Evolutionary conservation across 2,329 filamentous ascomycete species (phyloP), one percentile per base, ranked within the genome.

Genomic region (Pochonia chlamydosporia): DNA sequence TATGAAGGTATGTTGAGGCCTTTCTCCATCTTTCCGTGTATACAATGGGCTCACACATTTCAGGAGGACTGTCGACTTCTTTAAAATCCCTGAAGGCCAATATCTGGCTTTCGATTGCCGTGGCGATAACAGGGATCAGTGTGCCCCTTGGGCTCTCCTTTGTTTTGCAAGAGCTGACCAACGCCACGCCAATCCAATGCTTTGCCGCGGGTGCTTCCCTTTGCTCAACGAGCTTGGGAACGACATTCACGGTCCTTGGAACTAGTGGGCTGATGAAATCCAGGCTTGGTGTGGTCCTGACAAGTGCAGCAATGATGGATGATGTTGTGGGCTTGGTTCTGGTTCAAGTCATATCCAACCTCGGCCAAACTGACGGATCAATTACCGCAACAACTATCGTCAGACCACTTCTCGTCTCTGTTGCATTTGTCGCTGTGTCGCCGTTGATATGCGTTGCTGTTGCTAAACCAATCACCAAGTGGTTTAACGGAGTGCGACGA

Each of bases 251-350:
- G 3, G 67, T 78, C 4, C 63, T 77, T 0, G 59, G 65, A 11
- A 61, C 68, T 1, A 73, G 70, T 20, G 72, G 72, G 0, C 63
- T 75, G 3, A 61, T 60, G 2, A 54, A 61, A 1, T 72, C 72
- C 2, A 65, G 74, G 7, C 59, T 78, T 5, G 75, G 88, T 68
- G 48, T 81, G 66, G 78, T 93, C 0, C 71, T 90, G 1, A 79
- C 79, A 3, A 83, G 79, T 49, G 87, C 86, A 1, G 88, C 87
- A 0, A 87, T 93, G 79, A 79, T 93, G 67, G 88, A 93, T 59
- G 87, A 93, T 64, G 82, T 92, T 0, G 76, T 87, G 2, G 87
- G 86, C 0, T 67, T 92, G 9, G 79, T 91, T 7, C 85, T 92
- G 79, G 84, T 89, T 0, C 80, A 88, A 54, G 76, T 92, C 40